Evolutionary conservation across 2,329 filamentous ascomycete genomes (phyloP).

Genomic region (Colletotrichum liaoningense): DNA sequence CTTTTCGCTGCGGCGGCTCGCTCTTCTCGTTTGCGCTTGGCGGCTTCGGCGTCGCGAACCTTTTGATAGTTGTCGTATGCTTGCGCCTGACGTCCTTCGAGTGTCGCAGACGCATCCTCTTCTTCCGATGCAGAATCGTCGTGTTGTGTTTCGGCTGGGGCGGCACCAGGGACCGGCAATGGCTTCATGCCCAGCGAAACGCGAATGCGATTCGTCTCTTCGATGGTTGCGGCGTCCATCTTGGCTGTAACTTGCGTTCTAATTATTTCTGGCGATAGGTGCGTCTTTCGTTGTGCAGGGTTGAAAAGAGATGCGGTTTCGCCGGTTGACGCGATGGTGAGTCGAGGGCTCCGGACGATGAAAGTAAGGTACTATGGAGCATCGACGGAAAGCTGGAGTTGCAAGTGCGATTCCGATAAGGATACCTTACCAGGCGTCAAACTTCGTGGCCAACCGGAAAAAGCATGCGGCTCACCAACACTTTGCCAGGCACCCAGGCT

Average conservation of each 20-base stretch:
- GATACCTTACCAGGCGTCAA: slow-evolving; percentile 1
- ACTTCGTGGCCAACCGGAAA: slow-evolving; percentile 33
- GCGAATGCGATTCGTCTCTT: slow-evolving; percentile 94
- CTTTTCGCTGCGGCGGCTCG: slow-evolving; percentile 87
- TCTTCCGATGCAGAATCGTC: slow-evolving; percentile 62
- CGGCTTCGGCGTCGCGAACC: slow-evolving; percentile 75
- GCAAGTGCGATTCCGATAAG: neutral
- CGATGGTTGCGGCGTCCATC: slow-evolving; percentile 80
- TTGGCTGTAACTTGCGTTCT: slow-evolving; percentile 37
- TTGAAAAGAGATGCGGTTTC: neutral
- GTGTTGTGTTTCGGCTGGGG: slow-evolving; percentile 51
- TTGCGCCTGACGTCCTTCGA: slow-evolving; percentile 82
- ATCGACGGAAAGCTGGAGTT: slow-evolving; percentile 12
- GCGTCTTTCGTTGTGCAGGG: neutral
- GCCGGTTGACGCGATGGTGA: neutral
- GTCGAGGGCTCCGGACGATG: neutral
- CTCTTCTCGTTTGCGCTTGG: slow-evolving; percentile 83
- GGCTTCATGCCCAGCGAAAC: slow-evolving; percentile 90
- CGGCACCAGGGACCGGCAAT: slow-evolving; percentile 81
- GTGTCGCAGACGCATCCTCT: slow-evolving; percentile 81
- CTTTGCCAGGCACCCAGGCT: neutral
- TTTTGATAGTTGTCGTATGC: slow-evolving; percentile 79
- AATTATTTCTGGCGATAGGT: neutral
- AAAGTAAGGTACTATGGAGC: neutral
- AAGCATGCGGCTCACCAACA: slow-evolving; percentile 16